A percentile compares a stretch with the other conserved stretches of the same genome.
Conservation (phyloP, 73 alveolate species). For the Durusdinium trenchii region DNA sequence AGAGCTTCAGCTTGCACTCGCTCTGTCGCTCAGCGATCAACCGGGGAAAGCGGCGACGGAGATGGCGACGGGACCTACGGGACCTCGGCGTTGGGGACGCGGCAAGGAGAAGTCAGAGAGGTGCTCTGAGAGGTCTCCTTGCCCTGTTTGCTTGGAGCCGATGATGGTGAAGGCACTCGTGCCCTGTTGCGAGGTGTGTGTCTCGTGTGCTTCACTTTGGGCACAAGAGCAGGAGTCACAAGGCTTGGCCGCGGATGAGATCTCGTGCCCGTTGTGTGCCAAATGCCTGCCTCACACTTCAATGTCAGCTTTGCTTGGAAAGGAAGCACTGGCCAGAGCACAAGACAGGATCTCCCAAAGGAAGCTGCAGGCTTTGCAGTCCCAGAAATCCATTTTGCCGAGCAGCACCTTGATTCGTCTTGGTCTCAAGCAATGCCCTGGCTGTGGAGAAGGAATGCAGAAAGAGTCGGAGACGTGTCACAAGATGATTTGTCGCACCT, state of each 20-base stretch:
- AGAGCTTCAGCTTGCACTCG: constrained; percentile 67
- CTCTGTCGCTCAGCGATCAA: constrained; percentile 19
- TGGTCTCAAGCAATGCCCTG: constrained; percentile 87
- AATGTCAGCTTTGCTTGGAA: constrained; percentile 8
- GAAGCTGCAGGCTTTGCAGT: not conserved
- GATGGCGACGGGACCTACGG: too few relatives aligned
- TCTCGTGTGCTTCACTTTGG: constrained; percentile 47
- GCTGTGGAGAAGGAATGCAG: constrained; percentile 92
- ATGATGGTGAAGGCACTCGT: not conserved
- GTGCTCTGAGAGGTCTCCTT: not conserved
- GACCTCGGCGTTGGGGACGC: not conserved
- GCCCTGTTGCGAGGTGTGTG: constrained; percentile 57
- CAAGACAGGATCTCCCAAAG: constrained; percentile 12
- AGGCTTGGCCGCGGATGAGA: constrained; percentile 47
- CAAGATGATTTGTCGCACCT: constrained; percentile 92
- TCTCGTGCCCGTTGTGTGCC: constrained; percentile 55
- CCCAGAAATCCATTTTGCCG: not conserved
- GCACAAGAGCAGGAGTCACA: constrained; percentile 74
- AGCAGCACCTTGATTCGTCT: constrained; percentile 14
- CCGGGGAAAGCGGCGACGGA: not conserved
- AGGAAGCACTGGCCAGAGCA: constrained; percentile 40
- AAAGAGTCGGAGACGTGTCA: constrained; percentile 93
- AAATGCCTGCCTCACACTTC: not conserved
- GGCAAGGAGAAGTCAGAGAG: not conserved
- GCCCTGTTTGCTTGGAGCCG: constrained; percentile 41